phyloP scores from a whole-genome alignment of 192 early-diverging fungal species.

The Rhizoclosmatium globosum region DNA sequence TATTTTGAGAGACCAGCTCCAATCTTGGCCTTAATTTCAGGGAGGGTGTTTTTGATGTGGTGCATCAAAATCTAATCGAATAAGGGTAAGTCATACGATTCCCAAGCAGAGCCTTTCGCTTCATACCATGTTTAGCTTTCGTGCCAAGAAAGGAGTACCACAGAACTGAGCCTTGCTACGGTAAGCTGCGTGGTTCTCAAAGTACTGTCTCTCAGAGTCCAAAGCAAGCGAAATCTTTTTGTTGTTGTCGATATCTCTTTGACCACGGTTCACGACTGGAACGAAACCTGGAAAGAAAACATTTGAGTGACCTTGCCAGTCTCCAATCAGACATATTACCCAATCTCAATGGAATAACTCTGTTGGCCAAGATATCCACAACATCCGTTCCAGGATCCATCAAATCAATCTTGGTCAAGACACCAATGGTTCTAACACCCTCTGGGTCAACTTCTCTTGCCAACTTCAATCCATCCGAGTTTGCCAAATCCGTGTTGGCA shows the following conservation, averaged over 20 bases:
- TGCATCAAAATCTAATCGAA: slow-evolving; percentile 91
- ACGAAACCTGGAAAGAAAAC: slow-evolving; percentile 79
- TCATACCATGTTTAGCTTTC: slow-evolving; percentile 92
- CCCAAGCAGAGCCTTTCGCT: not conserved
- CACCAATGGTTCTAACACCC: slow-evolving; percentile 97
- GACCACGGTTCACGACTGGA: slow-evolving; percentile 98
- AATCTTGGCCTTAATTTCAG: slow-evolving; percentile 99
- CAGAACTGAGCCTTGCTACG: slow-evolving; percentile 97
- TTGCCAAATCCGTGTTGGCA: slow-evolving; percentile 98
- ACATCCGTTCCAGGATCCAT: slow-evolving; percentile 99
- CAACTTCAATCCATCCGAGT: slow-evolving; percentile 98
- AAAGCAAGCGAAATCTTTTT: slow-evolving; percentile 89
- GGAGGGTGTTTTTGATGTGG: slow-evolving; percentile 97
- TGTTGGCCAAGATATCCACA: slow-evolving; percentile 96
- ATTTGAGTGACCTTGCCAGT: too few relatives aligned
- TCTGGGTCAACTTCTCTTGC: slow-evolving; percentile 99
- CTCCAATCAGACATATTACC: slow-evolving; percentile 55
- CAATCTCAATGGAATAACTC: slow-evolving; percentile 95
- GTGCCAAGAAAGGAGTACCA: slow-evolving; percentile 97
- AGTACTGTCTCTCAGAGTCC: slow-evolving; percentile 90
- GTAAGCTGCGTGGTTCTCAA: slow-evolving; percentile 95
- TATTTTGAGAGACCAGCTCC: slow-evolving; percentile 85
- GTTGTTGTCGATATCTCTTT: slow-evolving; percentile 95
- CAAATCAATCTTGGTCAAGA: slow-evolving; percentile 98
- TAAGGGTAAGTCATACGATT: not conserved